A percentile compares a stretch with the other conserved stretches of the same genome.
Evolutionary conservation across 257 asterid genomes (phyloP).

Genomic region (Leptodermis oblonga): DNA sequence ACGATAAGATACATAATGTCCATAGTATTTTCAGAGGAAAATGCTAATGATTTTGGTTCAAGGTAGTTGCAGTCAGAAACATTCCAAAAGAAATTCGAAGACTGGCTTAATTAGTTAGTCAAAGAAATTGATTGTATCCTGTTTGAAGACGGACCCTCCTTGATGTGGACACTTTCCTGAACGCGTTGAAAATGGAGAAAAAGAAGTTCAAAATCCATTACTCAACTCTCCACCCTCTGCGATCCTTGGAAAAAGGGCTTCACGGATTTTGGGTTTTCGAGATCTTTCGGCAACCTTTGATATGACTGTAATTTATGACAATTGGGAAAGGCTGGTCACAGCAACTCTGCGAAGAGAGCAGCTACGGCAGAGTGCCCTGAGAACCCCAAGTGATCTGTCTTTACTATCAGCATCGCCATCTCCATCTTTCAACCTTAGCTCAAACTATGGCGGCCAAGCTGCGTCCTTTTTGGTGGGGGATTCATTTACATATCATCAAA

Average conservation of each 20-base stretch:
- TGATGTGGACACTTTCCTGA: not conserved
- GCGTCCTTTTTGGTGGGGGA: not conserved
- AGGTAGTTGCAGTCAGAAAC: too few species aligned
- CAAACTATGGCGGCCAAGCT: too few species aligned
- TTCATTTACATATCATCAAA: not conserved
- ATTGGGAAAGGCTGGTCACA: conserved; percentile 12
- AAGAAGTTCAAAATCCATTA: too few species aligned
- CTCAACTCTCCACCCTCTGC: too few species aligned
- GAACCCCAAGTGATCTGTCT: conserved; percentile 12
- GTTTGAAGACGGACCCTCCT: too few species aligned
- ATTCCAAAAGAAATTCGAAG: too few species aligned
- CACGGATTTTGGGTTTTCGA: not conserved
- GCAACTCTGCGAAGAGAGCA: conserved; percentile 10
- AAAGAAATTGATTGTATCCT: too few species aligned
- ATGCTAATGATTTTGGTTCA: too few species aligned
- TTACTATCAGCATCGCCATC: conserved; percentile 1
- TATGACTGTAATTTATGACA: conserved; percentile 12
- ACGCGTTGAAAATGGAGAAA: not conserved
- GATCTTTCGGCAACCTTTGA: not conserved
- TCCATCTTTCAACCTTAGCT: too few species aligned
- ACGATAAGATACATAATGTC: too few species aligned
- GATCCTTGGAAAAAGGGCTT: not conserved
- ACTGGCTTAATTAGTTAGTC: too few species aligned
- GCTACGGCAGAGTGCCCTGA: not conserved
- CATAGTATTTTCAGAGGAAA: too few species aligned